Conservation (phyloP, 352 stramenopile species). For the Phytophthora pinifolia region DNA sequence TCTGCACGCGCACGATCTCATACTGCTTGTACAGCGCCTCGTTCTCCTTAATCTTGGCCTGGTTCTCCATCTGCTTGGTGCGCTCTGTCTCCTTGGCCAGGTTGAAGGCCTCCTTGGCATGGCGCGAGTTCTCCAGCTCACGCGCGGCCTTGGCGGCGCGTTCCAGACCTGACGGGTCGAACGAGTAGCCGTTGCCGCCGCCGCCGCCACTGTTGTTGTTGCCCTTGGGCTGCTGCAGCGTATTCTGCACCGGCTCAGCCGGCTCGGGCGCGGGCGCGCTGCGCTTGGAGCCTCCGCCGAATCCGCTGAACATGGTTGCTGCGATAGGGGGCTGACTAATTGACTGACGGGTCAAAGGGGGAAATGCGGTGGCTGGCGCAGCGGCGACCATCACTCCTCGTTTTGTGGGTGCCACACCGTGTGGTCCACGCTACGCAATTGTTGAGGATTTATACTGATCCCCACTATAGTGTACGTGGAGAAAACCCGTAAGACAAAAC, state of each 20-base stretch:
- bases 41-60: slow-evolving; percentile 92
- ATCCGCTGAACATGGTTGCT: slow-evolving; percentile 67
- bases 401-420: too few relatives aligned
- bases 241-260: slow-evolving; percentile 27
- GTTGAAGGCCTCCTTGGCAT: slow-evolving; percentile 94
- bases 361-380: slow-evolving; percentile 35
- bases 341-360: not conserved
- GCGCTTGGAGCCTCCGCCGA: slow-evolving; percentile 42
- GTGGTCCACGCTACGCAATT: too few relatives aligned
- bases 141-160: slow-evolving; percentile 96
- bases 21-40: slow-evolving; percentile 93
- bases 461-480: too few relatives aligned
- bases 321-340: not conserved
- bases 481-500: too few relatives aligned
- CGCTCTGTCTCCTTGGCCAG: slow-evolving; percentile 95
- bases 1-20: slow-evolving; percentile 94
- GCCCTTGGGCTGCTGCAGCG: slow-evolving; percentile 41
- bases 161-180: slow-evolving; percentile 96
- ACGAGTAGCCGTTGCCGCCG: slow-evolving; percentile 78
- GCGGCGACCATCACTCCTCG: too few relatives aligned
- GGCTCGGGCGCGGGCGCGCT: slow-evolving; percentile 31
- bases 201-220: slow-evolving; percentile 13
- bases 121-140: slow-evolving; percentile 95
- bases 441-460: too few relatives aligned
- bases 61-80: slow-evolving; percentile 94